These are phyloP conservation scores for Ogataea glucozyma DNA, from an alignment of 805 yeast species.

Conservation along the genomic window DNA sequence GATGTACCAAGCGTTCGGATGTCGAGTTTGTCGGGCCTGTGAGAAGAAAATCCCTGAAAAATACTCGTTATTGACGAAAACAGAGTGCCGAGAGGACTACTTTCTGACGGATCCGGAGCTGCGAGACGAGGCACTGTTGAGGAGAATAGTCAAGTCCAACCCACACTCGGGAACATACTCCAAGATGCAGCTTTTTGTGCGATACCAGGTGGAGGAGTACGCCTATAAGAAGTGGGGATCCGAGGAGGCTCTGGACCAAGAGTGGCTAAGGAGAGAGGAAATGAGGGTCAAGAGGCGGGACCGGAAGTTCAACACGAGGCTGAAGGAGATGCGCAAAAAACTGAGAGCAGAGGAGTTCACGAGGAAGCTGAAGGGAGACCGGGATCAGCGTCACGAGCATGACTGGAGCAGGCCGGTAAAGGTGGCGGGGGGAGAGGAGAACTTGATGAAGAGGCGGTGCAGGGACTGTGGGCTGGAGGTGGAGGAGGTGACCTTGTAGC, in stretches of 20 bases:
- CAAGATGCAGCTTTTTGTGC: slow-evolving; percentile 86
- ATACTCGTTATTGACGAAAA: slow-evolving; percentile 86
- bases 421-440: slow-evolving; percentile 29
- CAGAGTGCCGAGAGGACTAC: slow-evolving; percentile 93
- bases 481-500: slow-evolving; percentile 62
- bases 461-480: slow-evolving; percentile 80
- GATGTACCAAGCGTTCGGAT: slow-evolving; percentile 63
- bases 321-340: slow-evolving; percentile 84
- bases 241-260: slow-evolving; percentile 83
- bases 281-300: slow-evolving; percentile 73
- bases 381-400: slow-evolving; percentile 64
- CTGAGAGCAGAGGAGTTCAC: slow-evolving; percentile 92
- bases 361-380: slow-evolving; percentile 60
- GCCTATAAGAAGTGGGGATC: slow-evolving; percentile 96
- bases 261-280: slow-evolving; percentile 83
- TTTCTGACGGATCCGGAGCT: slow-evolving; percentile 92
- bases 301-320: slow-evolving; percentile 71
- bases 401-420: slow-evolving; percentile 64
- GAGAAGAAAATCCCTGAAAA: slow-evolving; percentile 76
- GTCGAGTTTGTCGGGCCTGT: slow-evolving; percentile 81
- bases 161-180: slow-evolving; percentile 90
- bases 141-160: slow-evolving; percentile 84
- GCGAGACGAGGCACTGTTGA: slow-evolving; percentile 64
- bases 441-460: slow-evolving; percentile 61
- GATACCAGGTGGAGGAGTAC: slow-evolving; percentile 91